phyloP scores from a whole-genome alignment of 805 yeast species.

The Brettanomyces sp. region DNA sequence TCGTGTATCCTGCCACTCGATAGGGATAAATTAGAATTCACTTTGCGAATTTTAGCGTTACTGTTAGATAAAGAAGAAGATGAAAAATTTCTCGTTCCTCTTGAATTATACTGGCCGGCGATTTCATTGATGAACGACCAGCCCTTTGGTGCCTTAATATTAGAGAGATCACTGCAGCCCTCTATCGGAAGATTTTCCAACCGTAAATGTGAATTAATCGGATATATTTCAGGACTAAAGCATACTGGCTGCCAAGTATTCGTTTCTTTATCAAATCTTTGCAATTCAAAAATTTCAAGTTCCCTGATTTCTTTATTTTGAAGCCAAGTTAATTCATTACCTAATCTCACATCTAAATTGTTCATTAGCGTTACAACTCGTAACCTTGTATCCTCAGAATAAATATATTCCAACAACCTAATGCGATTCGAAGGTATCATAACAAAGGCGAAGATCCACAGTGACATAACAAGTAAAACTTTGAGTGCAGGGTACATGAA shows the following conservation, averaged over 20 bases:
- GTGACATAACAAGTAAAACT: conserved; percentile 22
- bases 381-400: conserved; percentile 59
- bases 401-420: conserved; percentile 33
- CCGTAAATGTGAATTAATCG: conserved; percentile 37
- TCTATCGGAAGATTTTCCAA: conserved; percentile 19
- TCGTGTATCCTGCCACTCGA: background rate
- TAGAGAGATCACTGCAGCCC: conserved; percentile 24
- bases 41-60: background rate
- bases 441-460: conserved; percentile 41
- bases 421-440: conserved; percentile 50
- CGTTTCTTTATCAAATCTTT: conserved; percentile 35
- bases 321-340: conserved; percentile 28
- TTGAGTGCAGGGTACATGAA: conserved; percentile 21
- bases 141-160: conserved; percentile 46
- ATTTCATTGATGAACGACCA: conserved; percentile 37
- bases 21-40: background rate
- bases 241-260: conserved; percentile 61
- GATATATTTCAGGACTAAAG: conserved; percentile 43
- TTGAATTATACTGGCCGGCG: too few relatives aligned
- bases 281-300: conserved; percentile 64
- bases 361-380: conserved; percentile 39
- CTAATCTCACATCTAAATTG: conserved; percentile 34
- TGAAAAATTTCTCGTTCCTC: background rate
- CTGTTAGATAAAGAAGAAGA: background rate
- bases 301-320: conserved; percentile 34